Evolutionary conservation across 1,284 basidiomycete species (phyloP).

Genomic region (Sphagnurus paluster): DNA sequence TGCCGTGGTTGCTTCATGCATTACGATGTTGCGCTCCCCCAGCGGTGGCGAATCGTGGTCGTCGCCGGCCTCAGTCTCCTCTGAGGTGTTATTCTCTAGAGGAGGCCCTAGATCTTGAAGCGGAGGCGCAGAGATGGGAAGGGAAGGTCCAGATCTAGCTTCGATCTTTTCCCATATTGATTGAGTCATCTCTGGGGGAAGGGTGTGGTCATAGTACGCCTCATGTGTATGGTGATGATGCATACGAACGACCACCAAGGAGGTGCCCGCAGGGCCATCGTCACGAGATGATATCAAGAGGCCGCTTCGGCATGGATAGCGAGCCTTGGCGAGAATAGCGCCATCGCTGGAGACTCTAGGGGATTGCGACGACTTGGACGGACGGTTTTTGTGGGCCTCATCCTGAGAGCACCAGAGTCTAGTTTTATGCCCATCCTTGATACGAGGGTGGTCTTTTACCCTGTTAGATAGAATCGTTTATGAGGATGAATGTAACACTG

Average conservation of each 20-base stretch:
- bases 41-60: neutral
- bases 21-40: neutral
- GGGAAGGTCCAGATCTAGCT: neutral
- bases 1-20: neutral
- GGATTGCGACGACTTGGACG: constrained; percentile 29
- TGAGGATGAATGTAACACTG: constrained; percentile 6
- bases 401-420: constrained; percentile 50
- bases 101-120: too few relatives aligned
- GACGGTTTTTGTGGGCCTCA: constrained; percentile 39
- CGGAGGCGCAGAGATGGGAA: neutral
- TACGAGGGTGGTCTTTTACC: constrained; percentile 46
- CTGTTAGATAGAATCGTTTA: constrained; percentile 24
- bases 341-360: constrained; percentile 36
- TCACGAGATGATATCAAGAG: constrained; percentile 43
- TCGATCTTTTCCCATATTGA: constrained; percentile 31
- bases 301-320: constrained; percentile 43
- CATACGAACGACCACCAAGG: constrained; percentile 40
- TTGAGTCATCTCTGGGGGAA: constrained; percentile 35
- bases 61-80: neutral
- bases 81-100: neutral
- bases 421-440: constrained; percentile 45
- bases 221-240: constrained; percentile 44
- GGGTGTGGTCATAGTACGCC: constrained; percentile 37
- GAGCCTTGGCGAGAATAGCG: constrained; percentile 36
- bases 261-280: constrained; percentile 23